phyloP scores from a whole-genome alignment of 2,329 filamentous ascomycete genomes.

The Phialocephala subalpina region DNA sequence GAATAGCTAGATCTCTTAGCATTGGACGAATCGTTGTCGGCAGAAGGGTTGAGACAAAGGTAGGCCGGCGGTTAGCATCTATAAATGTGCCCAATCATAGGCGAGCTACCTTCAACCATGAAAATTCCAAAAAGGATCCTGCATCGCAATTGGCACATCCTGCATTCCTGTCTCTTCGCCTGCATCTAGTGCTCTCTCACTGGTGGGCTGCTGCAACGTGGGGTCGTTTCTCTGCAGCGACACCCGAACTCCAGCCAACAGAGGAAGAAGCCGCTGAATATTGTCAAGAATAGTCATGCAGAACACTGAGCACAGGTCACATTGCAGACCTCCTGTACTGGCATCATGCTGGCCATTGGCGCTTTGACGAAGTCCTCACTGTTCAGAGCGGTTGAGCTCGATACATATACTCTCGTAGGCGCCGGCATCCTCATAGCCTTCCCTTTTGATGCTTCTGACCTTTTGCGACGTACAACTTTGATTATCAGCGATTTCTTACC shows the following conservation, averaged over 20 bases:
- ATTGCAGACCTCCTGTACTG: conserved; percentile 34
- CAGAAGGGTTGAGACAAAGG: conserved; percentile 19
- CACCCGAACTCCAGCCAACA: conserved; percentile 34
- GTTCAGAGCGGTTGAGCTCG: conserved; percentile 14
- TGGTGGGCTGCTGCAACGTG: conserved; percentile 27
- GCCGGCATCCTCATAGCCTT: conserved; percentile 36
- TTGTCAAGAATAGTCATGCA: conserved; percentile 40
- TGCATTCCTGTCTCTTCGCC: conserved; percentile 21
- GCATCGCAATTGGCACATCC: conserved; percentile 29
- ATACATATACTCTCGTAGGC: conserved; percentile 45
- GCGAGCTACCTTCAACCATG: neutral
- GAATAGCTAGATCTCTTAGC: conserved; percentile 20
- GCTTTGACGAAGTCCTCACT: conserved; percentile 36
- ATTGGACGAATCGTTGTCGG: conserved; percentile 35
- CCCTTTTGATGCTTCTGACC: conserved; percentile 39
- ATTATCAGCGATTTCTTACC: conserved; percentile 37
- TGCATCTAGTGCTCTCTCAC: conserved; percentile 24
- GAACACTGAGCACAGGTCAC: conserved; percentile 41
- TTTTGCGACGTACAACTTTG: conserved; percentile 36
- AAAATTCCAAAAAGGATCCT: conserved; percentile 20
- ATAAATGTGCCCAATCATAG: conserved; percentile 33
- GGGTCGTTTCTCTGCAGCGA: conserved; percentile 26
- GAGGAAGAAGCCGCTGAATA: conserved; percentile 26
- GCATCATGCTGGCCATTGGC: conserved; percentile 40
- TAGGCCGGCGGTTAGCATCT: conserved; percentile 37